These are phyloP conservation scores for Begonia masoniana DNA, from an alignment of 306 rosid genomes.

Conservation along the genomic window DNA sequence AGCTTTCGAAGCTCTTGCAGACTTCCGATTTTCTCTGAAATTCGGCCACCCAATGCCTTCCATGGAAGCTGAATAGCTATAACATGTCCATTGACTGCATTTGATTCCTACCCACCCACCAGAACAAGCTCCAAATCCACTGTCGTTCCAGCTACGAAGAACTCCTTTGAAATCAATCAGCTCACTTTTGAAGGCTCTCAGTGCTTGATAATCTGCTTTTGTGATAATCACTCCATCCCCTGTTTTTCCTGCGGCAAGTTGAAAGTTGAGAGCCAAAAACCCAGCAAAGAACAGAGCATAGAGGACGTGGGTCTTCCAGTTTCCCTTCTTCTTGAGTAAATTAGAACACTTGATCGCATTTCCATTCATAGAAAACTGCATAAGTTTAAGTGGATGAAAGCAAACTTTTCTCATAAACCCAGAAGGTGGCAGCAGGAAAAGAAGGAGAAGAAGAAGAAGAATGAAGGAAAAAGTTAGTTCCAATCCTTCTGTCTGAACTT, in stretches of 20 bases:
- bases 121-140: constrained; percentile 67
- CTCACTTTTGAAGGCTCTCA: constrained; percentile 53
- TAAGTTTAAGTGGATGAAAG: constrained; percentile 9
- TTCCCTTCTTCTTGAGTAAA: constrained; percentile 1
- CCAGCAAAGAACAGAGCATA: constrained; percentile 4
- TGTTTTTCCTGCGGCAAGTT: constrained; percentile 25
- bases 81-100: constrained; percentile 76
- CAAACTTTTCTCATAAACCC: constrained; percentile 1
- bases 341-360: constrained; percentile 1
- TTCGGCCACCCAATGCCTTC: constrained; percentile 70
- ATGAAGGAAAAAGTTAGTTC: background rate
- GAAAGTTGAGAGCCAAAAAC: constrained; percentile 9
- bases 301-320: constrained; percentile 1
- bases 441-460: background rate
- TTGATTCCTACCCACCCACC: constrained; percentile 91
- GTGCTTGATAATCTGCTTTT: constrained; percentile 44
- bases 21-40: constrained; percentile 63
- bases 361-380: constrained; percentile 11
- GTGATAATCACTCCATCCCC: constrained; percentile 62
- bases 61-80: constrained; percentile 91
- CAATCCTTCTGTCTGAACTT: background rate
- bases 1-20: constrained; percentile 68
- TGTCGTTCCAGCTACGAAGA: constrained; percentile 74
- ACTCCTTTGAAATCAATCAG: constrained; percentile 48
- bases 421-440: background rate